Evolutionary conservation across 2,329 filamentous ascomycete genomes (phyloP).

Genomic region (Fusarium torulosum): DNA sequence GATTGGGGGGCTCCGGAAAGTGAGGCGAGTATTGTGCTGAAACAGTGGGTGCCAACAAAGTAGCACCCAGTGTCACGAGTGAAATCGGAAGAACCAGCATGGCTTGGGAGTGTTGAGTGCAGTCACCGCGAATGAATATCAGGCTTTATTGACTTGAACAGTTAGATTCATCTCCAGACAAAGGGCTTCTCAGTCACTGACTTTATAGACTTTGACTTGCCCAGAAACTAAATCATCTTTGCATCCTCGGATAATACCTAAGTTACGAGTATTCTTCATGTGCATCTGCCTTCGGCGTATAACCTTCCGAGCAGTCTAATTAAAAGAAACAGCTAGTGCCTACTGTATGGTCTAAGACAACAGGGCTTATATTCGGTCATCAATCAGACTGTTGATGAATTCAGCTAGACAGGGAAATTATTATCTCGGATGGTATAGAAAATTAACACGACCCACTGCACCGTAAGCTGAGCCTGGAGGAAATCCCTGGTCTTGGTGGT

Average conservation of each 20-base stretch:
- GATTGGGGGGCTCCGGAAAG: slow-evolving; percentile 4
- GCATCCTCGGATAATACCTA: background rate
- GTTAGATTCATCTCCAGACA: background rate
- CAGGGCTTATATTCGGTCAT: no score
- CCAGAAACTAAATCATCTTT: background rate
- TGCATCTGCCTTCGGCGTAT: no score
- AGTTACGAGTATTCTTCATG: background rate
- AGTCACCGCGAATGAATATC: background rate
- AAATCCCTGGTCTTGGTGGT: background rate
- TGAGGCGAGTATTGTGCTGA: slow-evolving; percentile 7
- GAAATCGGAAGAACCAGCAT: background rate
- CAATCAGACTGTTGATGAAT: no score
- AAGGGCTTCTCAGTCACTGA: background rate
- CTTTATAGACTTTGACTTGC: background rate
- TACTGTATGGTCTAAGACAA: no score
- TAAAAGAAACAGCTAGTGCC: no score
- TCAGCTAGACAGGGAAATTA: no score
- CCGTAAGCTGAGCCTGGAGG: background rate
- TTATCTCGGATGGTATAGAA: no score
- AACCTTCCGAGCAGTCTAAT: no score
- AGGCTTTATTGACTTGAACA: background rate
- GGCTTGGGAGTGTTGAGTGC: background rate
- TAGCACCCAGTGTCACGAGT: background rate
- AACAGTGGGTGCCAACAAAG: background rate
- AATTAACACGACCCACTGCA: no score